Conservation (phyloP, 148 eudicot species). For the Camellia japonica region DNA sequence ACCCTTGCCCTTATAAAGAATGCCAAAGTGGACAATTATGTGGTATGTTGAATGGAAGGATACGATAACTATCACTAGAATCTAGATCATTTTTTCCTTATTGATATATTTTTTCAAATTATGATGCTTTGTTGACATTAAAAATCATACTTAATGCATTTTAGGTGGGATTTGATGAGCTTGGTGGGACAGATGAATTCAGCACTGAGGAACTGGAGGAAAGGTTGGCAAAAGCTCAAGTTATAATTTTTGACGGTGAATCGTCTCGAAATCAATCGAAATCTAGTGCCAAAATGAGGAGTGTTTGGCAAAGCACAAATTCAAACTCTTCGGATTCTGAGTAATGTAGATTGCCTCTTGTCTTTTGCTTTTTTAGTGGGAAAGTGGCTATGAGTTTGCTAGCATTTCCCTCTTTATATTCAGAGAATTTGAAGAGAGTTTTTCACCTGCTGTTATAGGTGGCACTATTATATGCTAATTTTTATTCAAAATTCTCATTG, state of each 20-base stretch:
- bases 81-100: background rate
- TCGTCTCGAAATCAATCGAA: slow-evolving; percentile 56
- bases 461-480: background rate
- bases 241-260: slow-evolving; percentile 73
- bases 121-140: background rate
- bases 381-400: background rate
- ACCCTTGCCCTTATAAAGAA: slow-evolving; percentile 85
- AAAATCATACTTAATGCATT: slow-evolving; percentile 1
- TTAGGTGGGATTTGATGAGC: slow-evolving; percentile 94
- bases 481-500: background rate
- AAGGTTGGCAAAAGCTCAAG: slow-evolving; percentile 70
- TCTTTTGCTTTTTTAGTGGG: background rate
- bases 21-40: slow-evolving; percentile 85
- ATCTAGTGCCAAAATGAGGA: slow-evolving; percentile 50
- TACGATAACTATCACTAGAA: background rate
- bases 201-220: slow-evolving; percentile 88
- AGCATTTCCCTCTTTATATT: background rate
- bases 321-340: slow-evolving; percentile 75
- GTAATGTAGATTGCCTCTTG: slow-evolving; percentile 18
- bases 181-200: slow-evolving; percentile 79
- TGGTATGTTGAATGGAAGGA: slow-evolving; percentile 44
- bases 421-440: background rate
- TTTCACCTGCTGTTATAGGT: background rate
- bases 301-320: slow-evolving; percentile 62
- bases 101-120: too few species aligned